A percentile compares a stretch with the other conserved stretches of the same genome.
phyloP scores from a whole-genome alignment of 2,329 filamentous ascomycete genomes.

The Cladosporium sp. region DNA sequence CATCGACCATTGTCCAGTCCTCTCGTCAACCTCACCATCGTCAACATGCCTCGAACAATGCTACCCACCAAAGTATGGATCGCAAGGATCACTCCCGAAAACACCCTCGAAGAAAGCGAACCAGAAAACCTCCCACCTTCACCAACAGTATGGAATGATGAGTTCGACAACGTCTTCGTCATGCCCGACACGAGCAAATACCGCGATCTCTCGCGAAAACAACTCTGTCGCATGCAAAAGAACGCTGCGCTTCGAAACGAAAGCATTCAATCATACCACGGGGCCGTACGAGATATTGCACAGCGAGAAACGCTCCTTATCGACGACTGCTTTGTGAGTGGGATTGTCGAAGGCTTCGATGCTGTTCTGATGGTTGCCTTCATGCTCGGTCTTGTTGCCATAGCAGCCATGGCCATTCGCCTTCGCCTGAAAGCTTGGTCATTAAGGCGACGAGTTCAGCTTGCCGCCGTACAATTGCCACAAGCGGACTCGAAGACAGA shows the following conservation, averaged over 20 bases:
- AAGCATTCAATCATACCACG: background rate
- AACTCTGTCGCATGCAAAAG: background rate
- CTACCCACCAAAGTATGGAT: constrained; percentile 4
- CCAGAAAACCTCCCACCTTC: background rate
- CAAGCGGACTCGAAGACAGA: too few species aligned
- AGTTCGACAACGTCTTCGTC: constrained; percentile 7
- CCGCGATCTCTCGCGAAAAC: background rate
- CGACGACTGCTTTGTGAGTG: constrained; percentile 2
- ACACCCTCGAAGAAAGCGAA: background rate
- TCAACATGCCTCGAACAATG: background rate
- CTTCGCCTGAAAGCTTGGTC: background rate
- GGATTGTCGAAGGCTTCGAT: background rate
- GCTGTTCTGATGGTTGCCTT: background rate
- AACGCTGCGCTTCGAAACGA: background rate
- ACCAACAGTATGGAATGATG: constrained; percentile 5
- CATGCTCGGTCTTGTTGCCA: background rate
- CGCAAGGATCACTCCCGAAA: background rate
- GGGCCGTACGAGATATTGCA: background rate
- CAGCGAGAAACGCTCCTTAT: background rate
- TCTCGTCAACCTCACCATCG: background rate
- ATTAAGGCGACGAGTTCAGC: background rate
- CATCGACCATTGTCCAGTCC: background rate
- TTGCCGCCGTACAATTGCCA: too few species aligned
- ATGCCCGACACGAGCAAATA: background rate
- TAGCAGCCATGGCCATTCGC: background rate